Percentiles rank a stretch among this genome's conserved stretches.
Evolutionary conservation across 2,329 filamentous ascomycete genomes (phyloP).

Genomic region (Colletotrichum tropicicola): DNA sequence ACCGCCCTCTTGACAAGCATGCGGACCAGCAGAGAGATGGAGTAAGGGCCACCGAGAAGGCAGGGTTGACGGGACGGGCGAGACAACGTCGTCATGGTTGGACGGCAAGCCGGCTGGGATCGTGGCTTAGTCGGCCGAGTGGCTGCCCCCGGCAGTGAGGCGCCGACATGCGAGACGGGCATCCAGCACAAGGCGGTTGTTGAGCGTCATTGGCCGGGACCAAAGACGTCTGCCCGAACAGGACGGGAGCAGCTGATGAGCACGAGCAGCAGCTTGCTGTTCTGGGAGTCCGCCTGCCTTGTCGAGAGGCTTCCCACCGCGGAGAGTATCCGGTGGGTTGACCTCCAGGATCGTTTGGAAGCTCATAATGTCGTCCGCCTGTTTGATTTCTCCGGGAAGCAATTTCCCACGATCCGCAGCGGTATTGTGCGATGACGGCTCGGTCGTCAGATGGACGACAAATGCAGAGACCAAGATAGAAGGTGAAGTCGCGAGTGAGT

Average conservation of each 20-base stretch:
- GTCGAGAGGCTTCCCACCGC: not conserved
- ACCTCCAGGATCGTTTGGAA: not conserved
- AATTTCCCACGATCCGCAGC: not conserved
- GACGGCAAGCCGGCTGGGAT: slow-evolving; percentile 11
- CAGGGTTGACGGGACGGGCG: slow-evolving; percentile 2
- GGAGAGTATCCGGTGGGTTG: slow-evolving; percentile 2
- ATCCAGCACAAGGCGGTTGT: not conserved
- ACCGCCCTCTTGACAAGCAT: slow-evolving; percentile 19
- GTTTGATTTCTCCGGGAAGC: not conserved
- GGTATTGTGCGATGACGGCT: not conserved
- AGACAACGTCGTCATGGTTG: slow-evolving; percentile 9
- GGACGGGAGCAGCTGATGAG: not conserved
- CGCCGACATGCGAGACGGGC: not conserved
- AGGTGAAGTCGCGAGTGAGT: not conserved
- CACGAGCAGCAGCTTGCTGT: not conserved
- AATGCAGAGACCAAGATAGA: not conserved
- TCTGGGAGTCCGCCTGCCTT: not conserved
- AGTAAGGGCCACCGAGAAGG: not conserved
- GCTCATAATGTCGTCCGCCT: slow-evolving; percentile 5
- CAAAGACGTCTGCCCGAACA: not conserved
- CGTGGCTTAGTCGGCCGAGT: slow-evolving; percentile 26
- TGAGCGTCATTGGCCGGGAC: not conserved
- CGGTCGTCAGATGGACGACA: not conserved
- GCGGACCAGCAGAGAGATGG: slow-evolving; percentile 2
- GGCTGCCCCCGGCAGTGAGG: slow-evolving; percentile 18